A percentile compares a stretch with the other conserved stretches of the same genome.
Conservation (phyloP, 352 stramenopile genomes). For the Phytophthora sp. region DNA sequence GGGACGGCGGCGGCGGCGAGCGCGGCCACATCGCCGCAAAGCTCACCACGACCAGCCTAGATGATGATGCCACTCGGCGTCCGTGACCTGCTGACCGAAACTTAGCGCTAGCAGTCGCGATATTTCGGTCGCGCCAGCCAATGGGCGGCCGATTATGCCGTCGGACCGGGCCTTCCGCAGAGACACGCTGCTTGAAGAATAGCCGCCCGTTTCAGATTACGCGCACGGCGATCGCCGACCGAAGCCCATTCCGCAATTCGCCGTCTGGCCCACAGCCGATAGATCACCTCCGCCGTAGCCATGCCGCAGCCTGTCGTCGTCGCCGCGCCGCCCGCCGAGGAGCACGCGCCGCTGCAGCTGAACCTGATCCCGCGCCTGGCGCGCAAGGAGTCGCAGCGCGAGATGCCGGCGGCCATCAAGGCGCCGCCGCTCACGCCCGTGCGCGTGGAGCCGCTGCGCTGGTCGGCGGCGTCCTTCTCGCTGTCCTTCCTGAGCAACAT, state of each 20-base stretch:
- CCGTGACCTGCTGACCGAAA: not conserved
- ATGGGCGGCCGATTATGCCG: constrained; percentile 4
- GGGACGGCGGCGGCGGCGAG: too few relatives aligned
- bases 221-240: constrained; percentile 7
- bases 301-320: constrained; percentile 23
- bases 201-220: constrained; percentile 15
- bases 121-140: not conserved
- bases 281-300: not conserved
- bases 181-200: constrained; percentile 29
- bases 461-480: constrained; percentile 33
- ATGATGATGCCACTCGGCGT: not conserved
- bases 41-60: too few relatives aligned
- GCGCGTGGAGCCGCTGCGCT: constrained; percentile 46
- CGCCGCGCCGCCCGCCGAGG: not conserved
- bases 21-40: too few relatives aligned
- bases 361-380: constrained; percentile 34
- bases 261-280: constrained; percentile 3
- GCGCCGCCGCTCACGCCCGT: constrained; percentile 44
- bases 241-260: constrained; percentile 15
- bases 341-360: constrained; percentile 33
- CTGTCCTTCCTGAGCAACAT: constrained; percentile 60
- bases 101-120: not conserved
- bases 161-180: constrained; percentile 15
- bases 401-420: constrained; percentile 30
- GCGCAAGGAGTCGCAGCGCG: constrained; percentile 27